These are phyloP conservation scores for Hibiscus syriacus DNA, from an alignment of 345 rosid genomes.

Conservation along the genomic window DNA sequence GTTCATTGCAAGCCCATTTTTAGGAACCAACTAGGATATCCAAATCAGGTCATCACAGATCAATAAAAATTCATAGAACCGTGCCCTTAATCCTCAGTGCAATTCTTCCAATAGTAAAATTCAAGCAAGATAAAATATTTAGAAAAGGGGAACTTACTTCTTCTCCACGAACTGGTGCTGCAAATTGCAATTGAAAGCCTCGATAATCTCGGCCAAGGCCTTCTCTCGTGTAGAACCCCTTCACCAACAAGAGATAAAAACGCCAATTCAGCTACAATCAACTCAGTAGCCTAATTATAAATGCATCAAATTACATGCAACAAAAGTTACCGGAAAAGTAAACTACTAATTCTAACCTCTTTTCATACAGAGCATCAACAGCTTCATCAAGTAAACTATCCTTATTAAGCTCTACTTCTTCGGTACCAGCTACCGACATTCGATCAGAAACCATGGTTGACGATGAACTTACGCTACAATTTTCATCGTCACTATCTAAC, in stretches of 20 bases:
- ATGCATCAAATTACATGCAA: background rate
- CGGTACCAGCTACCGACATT: no score
- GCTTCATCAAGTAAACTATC: no score
- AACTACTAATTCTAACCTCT: slow-evolving; percentile 35
- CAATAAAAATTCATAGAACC: background rate
- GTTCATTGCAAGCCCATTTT: background rate
- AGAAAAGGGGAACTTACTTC: slow-evolving; percentile 38
- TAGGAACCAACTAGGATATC: background rate
- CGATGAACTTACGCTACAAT: no score
- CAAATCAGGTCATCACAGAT: background rate
- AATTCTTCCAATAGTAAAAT: background rate
- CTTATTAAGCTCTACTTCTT: no score
- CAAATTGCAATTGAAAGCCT: slow-evolving; percentile 60
- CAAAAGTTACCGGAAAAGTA: background rate
- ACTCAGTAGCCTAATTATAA: background rate
- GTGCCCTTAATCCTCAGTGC: background rate
- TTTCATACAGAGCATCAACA: no score
- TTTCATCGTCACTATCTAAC: no score
- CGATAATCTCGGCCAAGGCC: slow-evolving; percentile 58
- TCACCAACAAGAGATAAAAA: slow-evolving; percentile 13
- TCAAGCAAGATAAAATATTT: background rate
- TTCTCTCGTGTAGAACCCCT: slow-evolving; percentile 89
- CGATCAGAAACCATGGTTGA: no score
- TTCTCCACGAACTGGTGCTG: slow-evolving; percentile 73
- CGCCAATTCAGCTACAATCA: slow-evolving; percentile 5